phyloP scores from a whole-genome alignment of 192 early-diverging fungal genomes.

The Coemansia sp. region DNA sequence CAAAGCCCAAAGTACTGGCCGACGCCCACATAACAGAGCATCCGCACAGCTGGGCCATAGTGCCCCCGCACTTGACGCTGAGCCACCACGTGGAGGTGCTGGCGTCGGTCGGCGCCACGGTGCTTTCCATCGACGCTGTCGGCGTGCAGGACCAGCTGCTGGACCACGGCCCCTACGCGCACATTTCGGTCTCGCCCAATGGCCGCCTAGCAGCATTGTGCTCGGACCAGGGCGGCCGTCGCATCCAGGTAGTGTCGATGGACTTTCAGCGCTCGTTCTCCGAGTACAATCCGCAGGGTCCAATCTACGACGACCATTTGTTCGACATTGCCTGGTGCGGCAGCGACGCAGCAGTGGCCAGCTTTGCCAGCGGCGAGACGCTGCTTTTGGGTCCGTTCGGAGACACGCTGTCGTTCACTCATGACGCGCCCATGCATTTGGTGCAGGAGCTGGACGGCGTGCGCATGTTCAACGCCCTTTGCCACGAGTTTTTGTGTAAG shows the following conservation, averaged over 20 bases:
- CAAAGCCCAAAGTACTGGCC: constrained; percentile 75
- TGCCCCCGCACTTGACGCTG: constrained; percentile 83
- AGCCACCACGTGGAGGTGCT: constrained; percentile 91
- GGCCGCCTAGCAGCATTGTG: constrained; percentile 91
- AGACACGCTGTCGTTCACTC: constrained; percentile 60
- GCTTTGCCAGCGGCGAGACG: constrained; percentile 79
- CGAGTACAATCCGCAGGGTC: constrained; percentile 34
- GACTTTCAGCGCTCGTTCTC: constrained; percentile 94
- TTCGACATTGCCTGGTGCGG: constrained; percentile 74
- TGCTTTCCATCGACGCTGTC: constrained; percentile 79
- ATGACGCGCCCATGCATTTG: constrained; percentile 79
- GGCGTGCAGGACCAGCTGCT: constrained; percentile 80
- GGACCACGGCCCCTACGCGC: constrained; percentile 84
- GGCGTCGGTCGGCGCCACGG: constrained; percentile 69
- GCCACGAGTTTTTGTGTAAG: constrained; percentile 83
- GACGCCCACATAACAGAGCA: constrained; percentile 65
- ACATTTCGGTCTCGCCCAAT: constrained; percentile 91
- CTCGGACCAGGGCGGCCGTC: constrained; percentile 69
- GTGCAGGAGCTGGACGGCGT: constrained; percentile 91
- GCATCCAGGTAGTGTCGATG: constrained; percentile 89
- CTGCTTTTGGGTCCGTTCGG: constrained; percentile 90
- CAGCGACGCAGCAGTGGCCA: constrained; percentile 87
- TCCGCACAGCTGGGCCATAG: constrained; percentile 85
- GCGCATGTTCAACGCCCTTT: constrained; percentile 77
- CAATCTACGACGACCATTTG: background rate